Conservation (phyloP, 345 rosid genomes). For the Populus pruinosa region DNA sequence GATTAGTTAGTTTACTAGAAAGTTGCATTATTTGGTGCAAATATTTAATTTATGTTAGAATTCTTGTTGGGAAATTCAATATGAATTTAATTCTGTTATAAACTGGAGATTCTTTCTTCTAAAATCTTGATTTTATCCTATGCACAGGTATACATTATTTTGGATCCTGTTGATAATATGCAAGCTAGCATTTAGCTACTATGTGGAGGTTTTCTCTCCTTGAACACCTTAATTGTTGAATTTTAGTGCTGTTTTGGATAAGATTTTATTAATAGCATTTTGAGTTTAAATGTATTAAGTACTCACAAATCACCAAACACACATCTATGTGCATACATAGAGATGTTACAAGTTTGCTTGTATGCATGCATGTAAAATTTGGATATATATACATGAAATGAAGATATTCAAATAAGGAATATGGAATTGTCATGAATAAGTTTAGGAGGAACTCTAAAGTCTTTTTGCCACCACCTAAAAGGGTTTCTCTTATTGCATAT, state of each 20-base stretch:
- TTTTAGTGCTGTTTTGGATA: background rate
- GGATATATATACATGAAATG: background rate
- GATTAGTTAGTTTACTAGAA: background rate
- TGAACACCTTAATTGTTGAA: constrained; percentile 12
- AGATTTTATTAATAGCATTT: background rate
- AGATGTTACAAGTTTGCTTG: background rate
- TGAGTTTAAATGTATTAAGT: background rate
- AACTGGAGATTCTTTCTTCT: constrained; percentile 3
- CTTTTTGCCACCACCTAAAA: background rate
- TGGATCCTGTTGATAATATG: constrained; percentile 86
- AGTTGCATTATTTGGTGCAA: background rate
- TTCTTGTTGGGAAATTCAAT: constrained; percentile 1
- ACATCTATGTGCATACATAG: background rate
- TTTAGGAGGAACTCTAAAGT: background rate
- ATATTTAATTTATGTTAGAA: background rate
- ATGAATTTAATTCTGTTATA: constrained; percentile 3
- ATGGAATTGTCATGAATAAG: background rate
- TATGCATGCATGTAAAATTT: background rate
- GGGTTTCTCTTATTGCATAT: background rate
- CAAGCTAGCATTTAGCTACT: constrained; percentile 98
- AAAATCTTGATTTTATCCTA: constrained; percentile 17
- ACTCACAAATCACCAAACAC: background rate
- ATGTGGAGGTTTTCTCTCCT: constrained; percentile 71
- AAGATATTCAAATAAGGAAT: background rate
- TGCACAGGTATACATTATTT: constrained; percentile 79